These are phyloP conservation scores for Camellia granthamiana DNA, from an alignment of 148 eudicot genomes.

Conservation along the genomic window DNA sequence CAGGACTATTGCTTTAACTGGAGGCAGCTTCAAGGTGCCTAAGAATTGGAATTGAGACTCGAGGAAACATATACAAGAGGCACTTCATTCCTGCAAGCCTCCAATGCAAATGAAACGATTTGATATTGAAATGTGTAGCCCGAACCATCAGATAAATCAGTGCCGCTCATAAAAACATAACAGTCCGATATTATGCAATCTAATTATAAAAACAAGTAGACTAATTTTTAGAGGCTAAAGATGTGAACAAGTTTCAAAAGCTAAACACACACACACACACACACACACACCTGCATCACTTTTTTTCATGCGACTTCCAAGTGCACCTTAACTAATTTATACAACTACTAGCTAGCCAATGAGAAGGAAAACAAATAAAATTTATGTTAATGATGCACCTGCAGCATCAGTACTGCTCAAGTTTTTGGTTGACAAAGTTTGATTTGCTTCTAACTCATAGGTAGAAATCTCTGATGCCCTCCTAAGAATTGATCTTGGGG, in stretches of 20 bases:
- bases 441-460: constrained; percentile 24
- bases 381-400: constrained; percentile 31
- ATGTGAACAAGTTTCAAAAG: neutral
- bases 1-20: neutral
- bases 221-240: neutral
- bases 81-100: neutral
- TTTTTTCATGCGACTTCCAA: neutral
- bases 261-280: neutral
- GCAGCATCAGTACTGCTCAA: constrained; percentile 16
- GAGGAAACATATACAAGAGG: neutral
- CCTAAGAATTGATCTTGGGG: constrained; percentile 28
- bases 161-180: neutral
- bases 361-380: constrained; percentile 7
- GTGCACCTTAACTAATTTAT: neutral
- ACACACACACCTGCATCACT: neutral
- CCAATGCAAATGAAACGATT: neutral
- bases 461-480: constrained; percentile 32
- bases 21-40: neutral
- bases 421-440: constrained; percentile 19
- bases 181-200: neutral
- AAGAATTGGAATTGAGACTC: constrained; percentile 7
- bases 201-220: neutral
- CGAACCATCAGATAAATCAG: neutral
- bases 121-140: neutral
- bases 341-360: neutral